Conservation (phyloP, 306 rosid species). For the Glycyrrhiza uralensis region DNA sequence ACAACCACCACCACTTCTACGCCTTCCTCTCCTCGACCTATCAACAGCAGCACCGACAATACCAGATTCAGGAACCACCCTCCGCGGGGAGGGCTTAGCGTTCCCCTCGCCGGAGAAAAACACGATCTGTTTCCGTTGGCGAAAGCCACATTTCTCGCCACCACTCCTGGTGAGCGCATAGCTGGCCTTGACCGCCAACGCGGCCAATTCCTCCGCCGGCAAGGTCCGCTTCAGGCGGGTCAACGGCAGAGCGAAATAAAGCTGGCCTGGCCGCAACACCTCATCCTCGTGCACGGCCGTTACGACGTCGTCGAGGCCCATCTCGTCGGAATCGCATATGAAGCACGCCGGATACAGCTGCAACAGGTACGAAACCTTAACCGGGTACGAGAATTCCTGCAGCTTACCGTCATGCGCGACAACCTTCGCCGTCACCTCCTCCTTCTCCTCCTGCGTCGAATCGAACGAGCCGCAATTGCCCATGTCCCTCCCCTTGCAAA, state of each 20-base stretch:
- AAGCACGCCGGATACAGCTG: constrained; percentile 60
- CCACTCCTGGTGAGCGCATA: constrained; percentile 48
- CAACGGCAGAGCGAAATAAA: constrained; percentile 77
- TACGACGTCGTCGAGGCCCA: constrained; percentile 66
- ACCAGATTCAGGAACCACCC: not conserved
- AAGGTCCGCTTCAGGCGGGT: constrained; percentile 43
- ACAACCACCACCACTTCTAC: constrained; percentile 24
- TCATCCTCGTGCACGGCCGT: constrained; percentile 51
- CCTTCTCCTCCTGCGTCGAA: constrained; percentile 45
- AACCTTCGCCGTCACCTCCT: constrained; percentile 61
- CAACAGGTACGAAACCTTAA: constrained; percentile 61
- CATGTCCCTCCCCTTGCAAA: constrained; percentile 34
- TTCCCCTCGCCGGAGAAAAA: constrained; percentile 34
- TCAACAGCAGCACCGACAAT: not conserved
- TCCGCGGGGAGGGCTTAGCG: constrained; percentile 12
- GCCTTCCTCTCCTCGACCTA: constrained; percentile 23
- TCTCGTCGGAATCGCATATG: constrained; percentile 83
- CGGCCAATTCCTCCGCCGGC: constrained; percentile 70
- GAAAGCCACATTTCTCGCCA: constrained; percentile 29
- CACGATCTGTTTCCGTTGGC: constrained; percentile 30
- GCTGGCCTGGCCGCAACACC: constrained; percentile 68
- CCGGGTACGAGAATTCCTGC: constrained; percentile 55
- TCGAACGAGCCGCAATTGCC: constrained; percentile 62
- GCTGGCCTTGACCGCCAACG: constrained; percentile 78
- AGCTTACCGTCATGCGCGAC: constrained; percentile 61